Percentiles rank a stretch among this genome's conserved stretches.
Evolutionary conservation across 2,329 filamentous ascomycete genomes (phyloP).

Genomic region (Chaetothyriales sp.): DNA sequence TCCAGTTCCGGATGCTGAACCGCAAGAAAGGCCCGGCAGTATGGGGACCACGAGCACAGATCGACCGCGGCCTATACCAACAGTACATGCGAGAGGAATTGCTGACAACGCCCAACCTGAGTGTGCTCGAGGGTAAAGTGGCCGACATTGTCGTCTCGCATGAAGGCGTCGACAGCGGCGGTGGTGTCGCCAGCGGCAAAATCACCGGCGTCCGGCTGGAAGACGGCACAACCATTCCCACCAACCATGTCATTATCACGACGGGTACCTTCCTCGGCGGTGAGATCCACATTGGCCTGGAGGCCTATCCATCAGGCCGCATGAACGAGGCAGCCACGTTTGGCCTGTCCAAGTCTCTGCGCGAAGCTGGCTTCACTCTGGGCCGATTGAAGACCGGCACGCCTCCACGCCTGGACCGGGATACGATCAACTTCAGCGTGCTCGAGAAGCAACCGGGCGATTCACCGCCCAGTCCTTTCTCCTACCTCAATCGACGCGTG

Average conservation of each 20-base stretch:
- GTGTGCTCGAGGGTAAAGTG: conserved; percentile 70
- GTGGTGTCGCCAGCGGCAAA: conserved; percentile 44
- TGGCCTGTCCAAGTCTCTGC: conserved; percentile 78
- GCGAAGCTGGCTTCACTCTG: conserved; percentile 73
- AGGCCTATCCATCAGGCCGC: conserved; percentile 70
- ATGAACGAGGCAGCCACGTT: conserved; percentile 91
- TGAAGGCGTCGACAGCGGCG: conserved; percentile 31
- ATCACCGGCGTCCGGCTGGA: conserved; percentile 79
- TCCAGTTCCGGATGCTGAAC: conserved; percentile 89
- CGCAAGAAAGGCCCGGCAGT: conserved; percentile 82
- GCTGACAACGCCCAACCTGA: conserved; percentile 58
- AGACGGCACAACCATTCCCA: conserved; percentile 67
- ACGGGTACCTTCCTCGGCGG: conserved; percentile 91
- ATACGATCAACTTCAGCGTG: conserved; percentile 61
- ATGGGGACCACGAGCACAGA: conserved; percentile 92
- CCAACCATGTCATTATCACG: conserved; percentile 76
- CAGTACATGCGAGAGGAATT: conserved; percentile 83
- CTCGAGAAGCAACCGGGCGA: conserved; percentile 68
- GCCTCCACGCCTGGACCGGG: conserved; percentile 68
- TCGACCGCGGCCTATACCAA: conserved; percentile 79
- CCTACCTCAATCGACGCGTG: conserved; percentile 68
- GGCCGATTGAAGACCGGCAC: conserved; percentile 92
- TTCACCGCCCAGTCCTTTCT: conserved; percentile 75
- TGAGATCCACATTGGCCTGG: conserved; percentile 87
- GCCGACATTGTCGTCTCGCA: conserved; percentile 72